Percentiles rank a stretch among this genome's conserved stretches.
These are phyloP conservation scores for Aphanomyces invadans DNA, from an alignment of 352 stramenopile genomes.

Conservation along the genomic window DNA sequence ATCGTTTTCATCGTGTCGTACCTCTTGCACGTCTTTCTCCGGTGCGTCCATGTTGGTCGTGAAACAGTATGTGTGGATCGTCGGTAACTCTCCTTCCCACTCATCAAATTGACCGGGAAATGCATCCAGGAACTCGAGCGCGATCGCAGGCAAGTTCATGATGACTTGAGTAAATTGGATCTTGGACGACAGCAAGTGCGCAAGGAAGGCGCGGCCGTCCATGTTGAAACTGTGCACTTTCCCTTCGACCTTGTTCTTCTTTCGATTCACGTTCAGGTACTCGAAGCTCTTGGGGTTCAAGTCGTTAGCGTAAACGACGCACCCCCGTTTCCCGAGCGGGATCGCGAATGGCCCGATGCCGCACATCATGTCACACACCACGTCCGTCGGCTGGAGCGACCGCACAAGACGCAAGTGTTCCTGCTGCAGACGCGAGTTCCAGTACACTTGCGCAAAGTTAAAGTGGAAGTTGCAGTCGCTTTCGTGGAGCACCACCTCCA, in stretches of 20 bases:
- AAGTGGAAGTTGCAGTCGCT: conserved; percentile 90
- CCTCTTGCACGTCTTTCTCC: conserved; percentile 59
- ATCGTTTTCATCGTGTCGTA: conserved; percentile 24
- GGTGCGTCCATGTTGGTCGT: conserved; percentile 61
- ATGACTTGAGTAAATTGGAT: conserved; percentile 87
- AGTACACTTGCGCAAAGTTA: conserved; percentile 96
- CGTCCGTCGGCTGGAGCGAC: conserved; percentile 43
- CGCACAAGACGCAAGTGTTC: conserved; percentile 91
- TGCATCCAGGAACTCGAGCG: conserved; percentile 89
- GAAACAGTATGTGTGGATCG: conserved; percentile 95
- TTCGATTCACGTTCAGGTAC: conserved; percentile 88
- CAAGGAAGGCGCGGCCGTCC: conserved; percentile 89
- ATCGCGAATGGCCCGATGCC: conserved; percentile 95
- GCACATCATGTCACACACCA: conserved; percentile 94
- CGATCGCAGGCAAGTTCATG: conserved; percentile 95
- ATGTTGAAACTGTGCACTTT: conserved; percentile 85
- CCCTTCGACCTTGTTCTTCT: conserved; percentile 84
- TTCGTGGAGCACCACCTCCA: conserved; percentile 88
- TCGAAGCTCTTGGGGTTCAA: conserved; percentile 88
- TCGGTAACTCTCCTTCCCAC: conserved; percentile 64
- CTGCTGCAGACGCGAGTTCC: conserved; percentile 93
- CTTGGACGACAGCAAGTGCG: conserved; percentile 54
- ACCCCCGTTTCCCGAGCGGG: conserved; percentile 81
- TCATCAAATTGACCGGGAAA: conserved; percentile 59
- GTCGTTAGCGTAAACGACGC: conserved; percentile 89